Evolutionary conservation across 768 basidiomycete species (phyloP), one percentile per base, ranked within the genome.

Genomic region (Boletus reticulatus): DNA sequence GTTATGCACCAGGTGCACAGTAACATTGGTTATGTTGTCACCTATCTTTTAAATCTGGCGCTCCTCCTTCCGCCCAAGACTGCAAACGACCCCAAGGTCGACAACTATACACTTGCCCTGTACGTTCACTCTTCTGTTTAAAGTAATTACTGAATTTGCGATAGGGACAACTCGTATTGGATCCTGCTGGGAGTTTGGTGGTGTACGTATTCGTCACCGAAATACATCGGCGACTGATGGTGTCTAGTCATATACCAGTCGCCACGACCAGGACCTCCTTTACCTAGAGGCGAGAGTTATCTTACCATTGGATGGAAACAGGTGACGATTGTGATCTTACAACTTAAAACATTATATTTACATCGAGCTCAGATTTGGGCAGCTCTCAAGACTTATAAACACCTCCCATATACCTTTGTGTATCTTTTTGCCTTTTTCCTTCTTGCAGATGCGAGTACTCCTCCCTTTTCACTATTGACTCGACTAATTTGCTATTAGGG

Each of bases 291-390:
- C 48, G 84, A 92, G 59, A 80, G 70, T 55, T 93, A 92, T 64
- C 57, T 92, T 24, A 90, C 89, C 0, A 81, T 94, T 43, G 92
- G 92, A 42, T 93, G 88, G 88, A 92, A 88, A 66, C 90, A 92
- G 77, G 88, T 84, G 52, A 63, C 3, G 36, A 38, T 12, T 12
- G 20, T 13, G 20, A 1, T 32, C 37, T 43, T 36, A n/a, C 46
- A 32, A 20, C 17, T 14, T 9, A 13, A 42, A 27, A 34, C 9
- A 13, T 11, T 34, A 1, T 31, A 17, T 50, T 64, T 6, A 66
- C 44, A 8, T 29, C 41, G 10, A 49, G 22, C 37, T 38, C 58
- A 91, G 85, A 89, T 94, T 48, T 93, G 89, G 85, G 74, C 78
- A 16, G 88, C 89, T 1, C 64, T 80, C 56, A 86, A 84, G 63